Evolutionary conservation across 306 rosid genomes (phyloP).

Genomic region (Citrullus amarus): DNA sequence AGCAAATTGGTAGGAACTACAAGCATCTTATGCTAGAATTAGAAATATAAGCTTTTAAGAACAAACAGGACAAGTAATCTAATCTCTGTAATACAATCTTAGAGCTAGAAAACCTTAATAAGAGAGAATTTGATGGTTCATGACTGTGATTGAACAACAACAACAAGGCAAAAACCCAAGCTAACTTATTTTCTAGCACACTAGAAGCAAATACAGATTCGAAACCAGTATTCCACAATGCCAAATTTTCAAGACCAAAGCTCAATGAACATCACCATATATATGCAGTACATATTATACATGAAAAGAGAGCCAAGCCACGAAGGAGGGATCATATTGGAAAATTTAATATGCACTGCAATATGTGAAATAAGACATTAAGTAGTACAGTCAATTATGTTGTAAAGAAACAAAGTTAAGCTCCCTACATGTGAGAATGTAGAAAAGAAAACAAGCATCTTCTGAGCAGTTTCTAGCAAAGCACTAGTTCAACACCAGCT

Average conservation of each 20-base stretch:
- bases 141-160: neutral
- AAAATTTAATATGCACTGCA: neutral
- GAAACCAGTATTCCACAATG: neutral
- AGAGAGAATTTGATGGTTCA: neutral
- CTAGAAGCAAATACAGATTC: neutral
- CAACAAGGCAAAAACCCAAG: neutral
- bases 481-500: neutral
- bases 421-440: neutral
- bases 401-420: neutral
- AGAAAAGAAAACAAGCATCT: neutral
- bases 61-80: neutral
- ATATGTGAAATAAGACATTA: neutral
- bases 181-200: neutral
- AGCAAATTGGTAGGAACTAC: too few species aligned
- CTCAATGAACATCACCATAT: too few species aligned
- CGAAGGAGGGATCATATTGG: too few species aligned
- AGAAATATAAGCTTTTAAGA: neutral
- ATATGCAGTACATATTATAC: too few species aligned
- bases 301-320: too few species aligned
- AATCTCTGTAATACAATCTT: neutral
- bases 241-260: neutral
- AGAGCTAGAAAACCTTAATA: neutral
- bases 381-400: neutral
- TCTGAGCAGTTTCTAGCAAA: neutral
- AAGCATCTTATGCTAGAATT: neutral